Base-by-base conservation (phyloP, 1,284 basidiomycete species). In the Rhodotorula mucilaginosa region DNA sequence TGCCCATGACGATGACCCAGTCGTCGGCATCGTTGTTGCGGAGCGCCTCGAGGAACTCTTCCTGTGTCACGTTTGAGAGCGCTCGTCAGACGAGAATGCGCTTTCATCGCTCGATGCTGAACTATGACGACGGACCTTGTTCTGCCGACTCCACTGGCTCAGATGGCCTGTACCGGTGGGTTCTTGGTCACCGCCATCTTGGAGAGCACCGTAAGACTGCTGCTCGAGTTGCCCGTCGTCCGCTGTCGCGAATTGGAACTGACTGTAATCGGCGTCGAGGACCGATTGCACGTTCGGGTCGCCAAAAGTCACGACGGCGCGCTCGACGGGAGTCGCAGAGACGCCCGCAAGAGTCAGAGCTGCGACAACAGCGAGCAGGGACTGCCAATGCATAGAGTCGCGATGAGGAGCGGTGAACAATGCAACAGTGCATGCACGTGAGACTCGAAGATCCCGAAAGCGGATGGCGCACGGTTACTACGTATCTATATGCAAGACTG, bases 1-100 rank as follows among this genome's bases (percentile, higher is more conserved):
- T 82, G 23, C 81, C 81, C 80, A 81, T 79, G 4, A 81, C 81
- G 4, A 82, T 59, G 48, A 77, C 74, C 81, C 81, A 82, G 31
- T 81, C 79, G 26, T 51, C 10, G 2, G 76, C 78, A 7, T 65
- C 26, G 58, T 77, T 79, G 18, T 64, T 44, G 0, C 69, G 64
- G 58, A 81, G 68, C 47, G 79, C 81, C 16, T 67, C 29, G 34
- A 82, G 64, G 65, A 82, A 82, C 31, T 76, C 68, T 6, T 69
- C 76, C 73, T 81, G 49, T 12, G 23, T 21, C 18, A n/a, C n/a
- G n/a, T 3, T 23, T 6, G 23, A 46, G 15, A 3, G 51, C 54
- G 39, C 39, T 8, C 12, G 39, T 44, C 5, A 46, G 23, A 26
- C n/a, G 5, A 7, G 6, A 23, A 8, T 18, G 10, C 15, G 16